These are phyloP conservation scores for Trichoderma virens DNA, from an alignment of 495 filamentous ascomycete species.

Conservation along the genomic window DNA sequence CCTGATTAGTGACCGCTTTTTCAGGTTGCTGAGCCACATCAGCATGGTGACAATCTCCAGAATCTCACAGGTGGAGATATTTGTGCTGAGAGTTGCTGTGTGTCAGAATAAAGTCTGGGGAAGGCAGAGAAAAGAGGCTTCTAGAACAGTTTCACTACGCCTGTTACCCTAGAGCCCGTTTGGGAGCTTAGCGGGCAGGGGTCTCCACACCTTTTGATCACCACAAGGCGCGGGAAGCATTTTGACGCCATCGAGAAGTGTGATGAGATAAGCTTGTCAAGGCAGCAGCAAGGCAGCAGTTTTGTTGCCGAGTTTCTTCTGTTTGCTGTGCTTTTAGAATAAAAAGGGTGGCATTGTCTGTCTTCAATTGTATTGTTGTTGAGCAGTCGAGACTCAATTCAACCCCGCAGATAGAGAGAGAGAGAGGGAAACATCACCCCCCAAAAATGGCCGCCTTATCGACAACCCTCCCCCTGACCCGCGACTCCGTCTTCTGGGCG, in stretches of 20 bases:
- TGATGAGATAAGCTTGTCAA: background rate
- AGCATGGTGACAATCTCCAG: too few relatives aligned
- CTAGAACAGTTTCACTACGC: background rate
- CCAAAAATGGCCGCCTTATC: slow-evolving; percentile 42
- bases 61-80: too few relatives aligned
- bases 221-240: background rate
- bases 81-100: too few relatives aligned
- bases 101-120: too few relatives aligned
- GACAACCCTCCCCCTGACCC: slow-evolving; percentile 53
- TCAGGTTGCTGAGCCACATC: too few relatives aligned
- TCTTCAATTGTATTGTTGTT: background rate
- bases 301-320: too few relatives aligned
- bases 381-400: background rate
- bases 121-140: background rate
- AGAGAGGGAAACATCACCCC: background rate
- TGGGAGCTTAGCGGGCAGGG: background rate
- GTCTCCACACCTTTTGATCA: background rate
- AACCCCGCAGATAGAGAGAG: background rate
- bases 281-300: background rate
- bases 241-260: background rate
- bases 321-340: too few relatives aligned
- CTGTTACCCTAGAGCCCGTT: background rate
- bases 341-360: too few relatives aligned
- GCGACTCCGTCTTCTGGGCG: slow-evolving; percentile 59
- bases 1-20: too few relatives aligned